phyloP scores from a whole-genome alignment of 2,329 filamentous ascomycete species.

The Aureobasidium sp. region DNA sequence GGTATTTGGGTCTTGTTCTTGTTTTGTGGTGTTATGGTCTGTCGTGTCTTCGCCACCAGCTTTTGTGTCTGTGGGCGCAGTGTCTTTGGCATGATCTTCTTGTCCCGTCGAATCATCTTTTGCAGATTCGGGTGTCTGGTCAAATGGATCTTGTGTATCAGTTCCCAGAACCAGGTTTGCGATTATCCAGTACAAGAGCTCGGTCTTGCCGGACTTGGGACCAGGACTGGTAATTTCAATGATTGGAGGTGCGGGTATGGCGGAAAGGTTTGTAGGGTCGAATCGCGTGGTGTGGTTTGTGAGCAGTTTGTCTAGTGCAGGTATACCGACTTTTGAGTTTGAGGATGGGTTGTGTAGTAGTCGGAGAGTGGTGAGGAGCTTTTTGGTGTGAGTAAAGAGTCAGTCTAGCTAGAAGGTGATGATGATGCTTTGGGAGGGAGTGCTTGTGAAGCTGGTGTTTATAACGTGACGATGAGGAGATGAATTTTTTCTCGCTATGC shows the following conservation, averaged over 20 bases:
- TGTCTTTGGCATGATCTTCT: not conserved
- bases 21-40: not conserved
- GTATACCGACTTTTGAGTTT: slow-evolving; percentile 37
- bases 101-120: not conserved
- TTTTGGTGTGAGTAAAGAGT: not conserved
- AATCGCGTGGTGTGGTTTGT: slow-evolving; percentile 15
- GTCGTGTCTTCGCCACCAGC: too few relatives aligned
- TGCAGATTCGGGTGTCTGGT: not conserved
- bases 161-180: slow-evolving; percentile 41
- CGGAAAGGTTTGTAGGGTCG: slow-evolving; percentile 14
- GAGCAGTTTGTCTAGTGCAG: slow-evolving; percentile 39
- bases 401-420: not conserved
- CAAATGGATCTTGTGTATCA: not conserved
- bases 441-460: not conserved
- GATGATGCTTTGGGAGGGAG: not conserved
- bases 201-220: slow-evolving; percentile 51
- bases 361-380: slow-evolving; percentile 6
- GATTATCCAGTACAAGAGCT: slow-evolving; percentile 51
- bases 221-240: slow-evolving; percentile 49
- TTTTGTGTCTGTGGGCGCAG: too few relatives aligned
- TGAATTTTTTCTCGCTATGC: too few relatives aligned
- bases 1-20: not conserved
- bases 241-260: slow-evolving; percentile 29
- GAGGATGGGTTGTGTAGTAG: slow-evolving; percentile 12
- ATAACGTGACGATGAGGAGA: not conserved